A percentile compares a stretch with the other conserved stretches of the same genome.
Evolutionary conservation across 2,329 filamentous ascomycete genomes (phyloP).

Genomic region (Arthrobotrys entomopaga): DNA sequence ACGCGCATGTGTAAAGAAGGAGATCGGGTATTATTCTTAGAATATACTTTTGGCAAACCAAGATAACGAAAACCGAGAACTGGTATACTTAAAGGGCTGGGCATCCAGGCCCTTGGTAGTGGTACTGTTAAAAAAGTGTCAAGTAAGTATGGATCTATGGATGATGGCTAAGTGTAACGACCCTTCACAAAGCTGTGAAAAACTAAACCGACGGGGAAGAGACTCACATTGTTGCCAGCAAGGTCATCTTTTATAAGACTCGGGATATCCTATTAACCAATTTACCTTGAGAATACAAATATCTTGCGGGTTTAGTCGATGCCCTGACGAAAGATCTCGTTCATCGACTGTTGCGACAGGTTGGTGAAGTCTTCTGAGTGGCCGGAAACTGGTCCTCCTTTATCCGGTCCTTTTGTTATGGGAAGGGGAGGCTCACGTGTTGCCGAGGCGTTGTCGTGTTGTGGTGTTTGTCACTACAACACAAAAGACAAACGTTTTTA

Average conservation of each 20-base stretch:
- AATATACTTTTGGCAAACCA: no score
- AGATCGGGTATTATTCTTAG: no score
- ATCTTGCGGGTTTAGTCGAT: no score
- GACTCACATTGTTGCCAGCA: no score
- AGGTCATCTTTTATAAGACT: no score
- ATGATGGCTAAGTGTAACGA: not conserved
- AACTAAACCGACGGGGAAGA: not conserved
- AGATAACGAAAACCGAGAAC: not conserved
- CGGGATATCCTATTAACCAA: no score
- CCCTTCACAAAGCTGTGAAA: slow-evolving; percentile 8
- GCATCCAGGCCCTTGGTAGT: not conserved
- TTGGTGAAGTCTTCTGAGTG: slow-evolving; percentile 39
- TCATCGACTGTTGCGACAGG: slow-evolving; percentile 36
- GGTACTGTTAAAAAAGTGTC: no score
- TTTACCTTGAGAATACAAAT: no score
- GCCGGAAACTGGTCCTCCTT: slow-evolving; percentile 47
- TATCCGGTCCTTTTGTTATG: slow-evolving; percentile 31
- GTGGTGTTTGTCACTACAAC: slow-evolving; percentile 13
- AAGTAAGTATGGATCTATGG: no score
- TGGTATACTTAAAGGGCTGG: not conserved
- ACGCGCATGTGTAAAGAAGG: no score
- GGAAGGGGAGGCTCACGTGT: slow-evolving; percentile 12
- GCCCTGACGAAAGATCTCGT: not conserved
- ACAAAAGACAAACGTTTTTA: not conserved
- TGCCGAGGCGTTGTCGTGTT: slow-evolving; percentile 38